phyloP scores from a whole-genome alignment of 140 eudicot species.

The Senecio squalidus region DNA sequence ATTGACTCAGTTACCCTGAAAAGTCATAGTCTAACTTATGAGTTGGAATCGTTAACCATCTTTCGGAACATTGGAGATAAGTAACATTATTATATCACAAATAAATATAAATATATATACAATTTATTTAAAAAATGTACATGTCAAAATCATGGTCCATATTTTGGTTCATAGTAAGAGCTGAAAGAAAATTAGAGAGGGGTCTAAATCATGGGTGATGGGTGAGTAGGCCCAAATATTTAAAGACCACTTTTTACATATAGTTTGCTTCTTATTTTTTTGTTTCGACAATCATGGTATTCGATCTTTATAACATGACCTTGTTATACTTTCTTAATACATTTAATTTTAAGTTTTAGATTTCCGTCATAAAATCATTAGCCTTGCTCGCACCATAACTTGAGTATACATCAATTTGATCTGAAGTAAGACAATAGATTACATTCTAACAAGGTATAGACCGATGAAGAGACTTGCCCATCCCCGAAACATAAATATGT shows the following conservation, averaged over 20 bases:
- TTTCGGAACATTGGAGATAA: too few species aligned
- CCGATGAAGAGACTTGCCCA: too few species aligned
- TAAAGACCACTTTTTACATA: slow-evolving; percentile 3
- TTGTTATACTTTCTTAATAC: too few species aligned
- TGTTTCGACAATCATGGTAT: background rate
- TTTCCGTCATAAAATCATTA: too few species aligned
- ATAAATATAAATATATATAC: too few species aligned
- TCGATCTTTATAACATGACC: background rate
- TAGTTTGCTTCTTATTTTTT: background rate
- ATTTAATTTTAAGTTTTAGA: too few species aligned
- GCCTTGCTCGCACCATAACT: background rate
- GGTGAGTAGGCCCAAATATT: slow-evolving; percentile 22
- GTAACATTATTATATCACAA: too few species aligned
- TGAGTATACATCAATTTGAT: background rate
- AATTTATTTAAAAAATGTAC: background rate
- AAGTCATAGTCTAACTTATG: too few species aligned
- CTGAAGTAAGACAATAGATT: background rate
- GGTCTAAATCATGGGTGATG: slow-evolving; percentile 21
- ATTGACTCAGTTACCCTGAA: too few species aligned
- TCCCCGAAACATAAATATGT: too few species aligned
- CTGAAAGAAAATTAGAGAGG: slow-evolving; percentile 17
- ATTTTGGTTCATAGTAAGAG: slow-evolving; percentile 7
- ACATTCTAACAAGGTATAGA: too few species aligned
- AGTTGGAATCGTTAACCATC: too few species aligned
- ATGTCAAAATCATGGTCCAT: slow-evolving; percentile 20